phyloP scores from a whole-genome alignment of 2,329 filamentous ascomycete genomes.

The Cryphonectria naterciae region DNA sequence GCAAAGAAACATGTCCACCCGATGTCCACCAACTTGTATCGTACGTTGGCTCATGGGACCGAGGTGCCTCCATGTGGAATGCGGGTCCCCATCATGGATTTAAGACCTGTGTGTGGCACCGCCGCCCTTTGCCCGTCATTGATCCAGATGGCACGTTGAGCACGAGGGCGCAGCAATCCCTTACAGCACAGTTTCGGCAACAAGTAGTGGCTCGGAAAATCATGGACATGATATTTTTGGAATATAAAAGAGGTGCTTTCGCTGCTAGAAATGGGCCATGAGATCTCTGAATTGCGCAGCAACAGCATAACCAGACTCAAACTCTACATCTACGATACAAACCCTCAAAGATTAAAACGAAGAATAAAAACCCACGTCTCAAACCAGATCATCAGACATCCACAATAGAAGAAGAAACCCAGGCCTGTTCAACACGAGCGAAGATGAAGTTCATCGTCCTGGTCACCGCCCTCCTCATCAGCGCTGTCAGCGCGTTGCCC shows the following conservation, averaged over 20 bases:
- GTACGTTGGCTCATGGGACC: background rate
- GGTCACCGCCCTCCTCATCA: constrained; percentile 15
- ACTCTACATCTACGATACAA: background rate
- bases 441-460: constrained; percentile 12
- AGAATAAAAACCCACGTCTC: background rate
- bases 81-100: background rate
- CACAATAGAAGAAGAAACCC: no score
- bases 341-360: background rate
- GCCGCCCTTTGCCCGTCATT: background rate
- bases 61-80: constrained; percentile 1
- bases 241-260: background rate
- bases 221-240: background rate
- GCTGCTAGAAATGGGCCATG: background rate
- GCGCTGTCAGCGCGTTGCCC: background rate
- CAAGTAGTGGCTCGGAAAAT: background rate
- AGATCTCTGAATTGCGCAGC: background rate
- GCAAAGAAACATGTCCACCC: background rate
- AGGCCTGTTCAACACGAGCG: background rate
- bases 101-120: background rate
- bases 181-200: background rate
- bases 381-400: background rate
- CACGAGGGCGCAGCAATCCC: background rate
- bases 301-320: background rate
- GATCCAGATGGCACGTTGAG: background rate
- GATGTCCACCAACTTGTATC: background rate